A percentile compares a stretch with the other conserved stretches of the same genome.
These are phyloP conservation scores for Calonectria ilicicola DNA, from an alignment of 2,329 filamentous ascomycete species.

Conservation along the genomic window DNA sequence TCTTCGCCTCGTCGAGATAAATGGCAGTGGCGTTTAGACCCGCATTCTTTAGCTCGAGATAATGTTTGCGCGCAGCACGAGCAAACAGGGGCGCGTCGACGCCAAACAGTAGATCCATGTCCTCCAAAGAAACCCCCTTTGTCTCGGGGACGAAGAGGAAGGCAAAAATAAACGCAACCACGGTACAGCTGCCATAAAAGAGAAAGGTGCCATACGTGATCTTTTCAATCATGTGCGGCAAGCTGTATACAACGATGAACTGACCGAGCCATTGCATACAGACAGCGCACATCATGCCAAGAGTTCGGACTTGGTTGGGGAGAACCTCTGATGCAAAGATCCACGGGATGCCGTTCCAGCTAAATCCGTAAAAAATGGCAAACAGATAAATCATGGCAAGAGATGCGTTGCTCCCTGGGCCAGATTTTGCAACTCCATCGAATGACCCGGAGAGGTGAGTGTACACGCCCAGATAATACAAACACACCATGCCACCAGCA, in stretches of 20 bases:
- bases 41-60: not conserved
- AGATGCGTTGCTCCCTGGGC: slow-evolving; percentile 33
- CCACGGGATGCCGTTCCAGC: slow-evolving; percentile 46
- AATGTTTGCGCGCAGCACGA: not conserved
- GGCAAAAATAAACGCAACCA: slow-evolving; percentile 9
- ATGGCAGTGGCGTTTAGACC: not conserved
- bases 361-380: slow-evolving; percentile 35
- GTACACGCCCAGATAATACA: slow-evolving; percentile 50
- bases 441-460: slow-evolving; percentile 29
- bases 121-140: slow-evolving; percentile 21
- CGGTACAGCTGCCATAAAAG: slow-evolving; percentile 4
- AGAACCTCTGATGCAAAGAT: slow-evolving; percentile 27
- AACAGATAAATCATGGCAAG: slow-evolving; percentile 44
- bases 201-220: slow-evolving; percentile 14
- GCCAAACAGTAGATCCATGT: slow-evolving; percentile 21
- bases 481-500: slow-evolving; percentile 33
- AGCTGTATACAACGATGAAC: slow-evolving; percentile 42
- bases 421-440: slow-evolving; percentile 19
- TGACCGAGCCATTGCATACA: slow-evolving; percentile 44
- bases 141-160: slow-evolving; percentile 22
- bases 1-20: too few species aligned
- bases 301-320: slow-evolving; percentile 37
- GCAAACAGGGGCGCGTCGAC: not conserved
- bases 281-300: slow-evolving; percentile 39
- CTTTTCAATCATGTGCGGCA: slow-evolving; percentile 42